Evolutionary conservation across 2,329 filamentous ascomycete genomes (phyloP), one percentile per base, ranked within the genome.

Genomic region (Diplodia seriata): DNA sequence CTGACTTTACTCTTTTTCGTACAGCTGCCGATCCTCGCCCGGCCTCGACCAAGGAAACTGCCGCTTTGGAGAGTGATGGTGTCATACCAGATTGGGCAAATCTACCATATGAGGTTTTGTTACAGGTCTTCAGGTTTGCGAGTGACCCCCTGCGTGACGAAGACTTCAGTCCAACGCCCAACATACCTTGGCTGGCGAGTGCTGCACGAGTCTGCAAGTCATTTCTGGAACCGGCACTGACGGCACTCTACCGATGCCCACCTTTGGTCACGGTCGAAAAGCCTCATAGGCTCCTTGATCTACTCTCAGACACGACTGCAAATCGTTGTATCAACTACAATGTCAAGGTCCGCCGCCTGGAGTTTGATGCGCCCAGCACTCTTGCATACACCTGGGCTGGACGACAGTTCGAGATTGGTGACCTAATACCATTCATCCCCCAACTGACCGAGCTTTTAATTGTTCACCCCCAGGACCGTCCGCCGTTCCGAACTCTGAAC

Each of bases 201-300:
- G 81, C 86, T 54, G 87, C 90, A 43, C 82, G 84, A 1, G 80
- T 88, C 18, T 94, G 72, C 73, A 86, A 83, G 62, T 77, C 83
- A 2, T 92, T 94, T 68, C 81, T 86, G 0, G 91, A 93, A 72
- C 90, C 92, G 5, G 91, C 91, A 1, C 78, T 95, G 62, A 88
- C 88, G 5, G 89, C 87, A 1, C 82, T 96, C 5, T 95, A 95
- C 76, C 83, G 85, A 56, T 87, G 83, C 5, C 91, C 91, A 9
- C 88, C 89, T 1, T 81, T 95, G 54, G 83, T 85, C 68, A 83
- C 84, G 1, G 78, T 82, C 43, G 77, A 79, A 40, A 83, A 85
- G 70, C 81, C 81, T 14, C 65, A 83, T 70, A 77, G 80, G 49
- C 76, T 87, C 23, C 73, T 85, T 18, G 74, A 82, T 31, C 79